These are phyloP conservation scores for Musa acuminata DNA, from an alignment of 176 grass and related monocot species.

Conservation along the genomic window DNA sequence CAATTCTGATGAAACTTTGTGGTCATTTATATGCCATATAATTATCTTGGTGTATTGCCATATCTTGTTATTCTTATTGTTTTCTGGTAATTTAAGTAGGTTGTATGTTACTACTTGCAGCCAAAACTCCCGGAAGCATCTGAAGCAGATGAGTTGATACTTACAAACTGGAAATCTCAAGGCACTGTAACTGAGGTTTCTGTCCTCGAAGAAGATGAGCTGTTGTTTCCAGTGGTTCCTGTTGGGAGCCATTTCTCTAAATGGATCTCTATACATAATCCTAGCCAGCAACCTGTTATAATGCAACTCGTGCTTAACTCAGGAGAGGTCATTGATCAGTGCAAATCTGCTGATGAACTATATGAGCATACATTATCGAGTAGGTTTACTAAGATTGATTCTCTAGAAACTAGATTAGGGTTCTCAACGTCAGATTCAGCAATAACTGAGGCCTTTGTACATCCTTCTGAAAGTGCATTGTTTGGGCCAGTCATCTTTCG, in stretches of 20 bases:
- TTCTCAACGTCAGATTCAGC: slow-evolving; percentile 65
- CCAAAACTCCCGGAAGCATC: slow-evolving; percentile 18
- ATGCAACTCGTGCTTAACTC: slow-evolving; percentile 81
- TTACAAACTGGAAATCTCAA: slow-evolving; percentile 74
- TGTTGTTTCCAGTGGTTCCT: slow-evolving; percentile 72
- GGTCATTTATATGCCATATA: slow-evolving; percentile 1
- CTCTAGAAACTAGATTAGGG: slow-evolving; percentile 66
- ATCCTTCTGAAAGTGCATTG: slow-evolving; percentile 46
- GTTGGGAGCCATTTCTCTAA: slow-evolving; percentile 66
- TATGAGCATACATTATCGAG: slow-evolving; percentile 59
- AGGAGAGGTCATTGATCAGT: slow-evolving; percentile 58
- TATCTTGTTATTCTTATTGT: slow-evolving; percentile 6
- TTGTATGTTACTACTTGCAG: slow-evolving; percentile 27
- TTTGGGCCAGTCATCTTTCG: slow-evolving; percentile 86
- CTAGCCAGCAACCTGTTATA: slow-evolving; percentile 40
- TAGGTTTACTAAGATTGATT: slow-evolving; percentile 64
- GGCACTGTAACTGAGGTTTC: slow-evolving; percentile 41
- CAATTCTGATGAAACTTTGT: too few relatives aligned
- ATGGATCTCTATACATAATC: slow-evolving; percentile 70
- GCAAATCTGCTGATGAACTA: slow-evolving; percentile 59
- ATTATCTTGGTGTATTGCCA: neutral
- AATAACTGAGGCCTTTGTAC: slow-evolving; percentile 49
- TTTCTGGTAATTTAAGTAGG: neutral
- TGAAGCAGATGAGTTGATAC: slow-evolving; percentile 55
- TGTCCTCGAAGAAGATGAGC: slow-evolving; percentile 50